Base-by-base conservation (phyloP, 371 early-diverging fungal species). In the Apophysomyces elegans region DNA sequence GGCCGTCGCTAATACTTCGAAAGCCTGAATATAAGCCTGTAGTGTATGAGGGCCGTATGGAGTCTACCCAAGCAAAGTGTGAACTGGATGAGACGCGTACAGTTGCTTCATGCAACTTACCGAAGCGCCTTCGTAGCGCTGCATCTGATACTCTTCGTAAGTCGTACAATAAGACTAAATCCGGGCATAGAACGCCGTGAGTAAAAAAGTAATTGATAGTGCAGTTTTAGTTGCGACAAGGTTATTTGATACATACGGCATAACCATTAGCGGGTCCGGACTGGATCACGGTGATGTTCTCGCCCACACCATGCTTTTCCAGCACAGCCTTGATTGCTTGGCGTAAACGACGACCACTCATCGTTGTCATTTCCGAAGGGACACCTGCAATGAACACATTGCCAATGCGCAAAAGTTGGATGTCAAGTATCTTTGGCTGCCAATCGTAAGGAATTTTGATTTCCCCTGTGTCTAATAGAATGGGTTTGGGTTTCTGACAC, bases 71-170 rank as follows among this genome's bases (percentile, higher is more conserved):
- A 21, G 37, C 32, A 26, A 47, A 21, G 18, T n/a, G 1, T 50
- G 38, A 1, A 26, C 32, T 9, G 56, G 7, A 32, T 26, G n/a
- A 6, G 6, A 36, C 58, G n/a, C 3, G 26, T 8, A 3, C 39
- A 36, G 56, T 1, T n/a, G 21, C 12, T 60, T n/a, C 11, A 6
- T 59, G 5, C 39, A 18, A 8, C 16, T 69, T 75, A 80, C 80
- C 44, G 80, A 83, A 8, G 81, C 91, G 6, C 84, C 91, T 77
- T 90, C 91, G 65, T 89, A 90, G 58, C 90, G 76, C 68, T 90
- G 91, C 56, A 83, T 74, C 35, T 84, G 79, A 63, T 90, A 90
- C 64, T 90, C 90, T 75, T 90, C 90, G 64, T 62, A 79, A 0
- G 89, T 90, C 1, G 88, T 73, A 37, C 86, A 81, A 65, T 90